Percentiles rank a stretch among this genome's conserved stretches.
Evolutionary conservation across 371 early-diverging fungal genomes (phyloP).

Genomic region (Coemansia sp.): DNA sequence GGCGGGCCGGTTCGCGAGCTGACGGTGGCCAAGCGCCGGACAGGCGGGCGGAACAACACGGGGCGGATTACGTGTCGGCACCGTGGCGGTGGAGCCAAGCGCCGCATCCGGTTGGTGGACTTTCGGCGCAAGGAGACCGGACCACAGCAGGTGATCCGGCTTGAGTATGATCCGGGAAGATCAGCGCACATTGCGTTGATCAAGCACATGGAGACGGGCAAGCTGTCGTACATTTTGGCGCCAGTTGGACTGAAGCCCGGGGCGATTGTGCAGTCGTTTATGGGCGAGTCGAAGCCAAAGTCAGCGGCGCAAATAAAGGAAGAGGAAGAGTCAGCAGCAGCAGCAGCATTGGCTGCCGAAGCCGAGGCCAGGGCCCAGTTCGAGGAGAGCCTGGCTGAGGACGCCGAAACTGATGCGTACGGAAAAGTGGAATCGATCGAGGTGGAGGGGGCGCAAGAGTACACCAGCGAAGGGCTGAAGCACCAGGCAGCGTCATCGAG

Average conservation of each 20-base stretch:
- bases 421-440: neutral
- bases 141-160: conserved; percentile 78
- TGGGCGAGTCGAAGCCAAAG: conserved; percentile 12
- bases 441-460: conserved; percentile 7
- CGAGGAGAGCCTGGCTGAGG: neutral
- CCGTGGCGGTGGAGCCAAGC: conserved; percentile 93
- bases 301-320: neutral
- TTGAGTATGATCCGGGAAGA: conserved; percentile 95
- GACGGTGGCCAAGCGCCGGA: conserved; percentile 78
- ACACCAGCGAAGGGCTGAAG: conserved; percentile 12
- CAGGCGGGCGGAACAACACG: conserved; percentile 88
- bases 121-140: conserved; percentile 79
- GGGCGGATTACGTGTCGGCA: conserved; percentile 93
- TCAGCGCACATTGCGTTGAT: conserved; percentile 91
- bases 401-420: conserved; percentile 9
- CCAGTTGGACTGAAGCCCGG: conserved; percentile 77
- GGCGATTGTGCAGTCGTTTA: conserved; percentile 66
- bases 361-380: neutral
- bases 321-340: neutral
- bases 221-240: conserved; percentile 83
- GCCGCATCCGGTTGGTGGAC: conserved; percentile 85
- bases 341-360: neutral
- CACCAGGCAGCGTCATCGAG: conserved; percentile 58
- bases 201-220: conserved; percentile 70
- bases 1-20: conserved; percentile 82